Base-by-base conservation (phyloP, 116 monocot genomes). In the Posidonia oceanica region DNA sequence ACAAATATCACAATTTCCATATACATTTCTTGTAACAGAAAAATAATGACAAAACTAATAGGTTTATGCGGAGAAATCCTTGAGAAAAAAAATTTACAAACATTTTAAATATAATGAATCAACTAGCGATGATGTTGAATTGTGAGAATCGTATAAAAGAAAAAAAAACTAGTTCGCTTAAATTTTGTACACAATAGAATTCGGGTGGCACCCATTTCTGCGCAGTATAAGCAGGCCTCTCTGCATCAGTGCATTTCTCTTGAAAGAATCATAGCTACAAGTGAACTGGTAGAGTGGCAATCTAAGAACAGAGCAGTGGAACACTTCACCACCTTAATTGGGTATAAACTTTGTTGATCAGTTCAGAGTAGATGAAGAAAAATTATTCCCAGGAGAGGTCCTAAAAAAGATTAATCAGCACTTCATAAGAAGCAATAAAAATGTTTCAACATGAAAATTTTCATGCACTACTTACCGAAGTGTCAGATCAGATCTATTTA, bases 331-430 rank as follows among this genome's bases (percentile, higher is more conserved):
- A n/a, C 29, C 4, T n/a, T 23, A 1, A 13, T 3, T 63, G 14
- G n/a, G 14, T 56, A 56, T 56, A 63, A 23, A 37, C 23, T 36
- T 36, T 20, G 29, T 23, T 8, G 23, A 48, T 44, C 15, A 42
- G 57, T n/a, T 71, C 53, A 59, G 39, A 20, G 73, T 48, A 37
- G 68, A 2, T 51, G 72, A 36, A n/a, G 64, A 58, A 11, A 80
- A 71, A 62, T 64, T 66, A 75, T 84, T 83, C 63, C 84, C 84
- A 75, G 80, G 79, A 14, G 18, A 68, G 16, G 76, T 36, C 76
- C 84, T 84, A 62, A 57, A 39, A 70, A 57, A 11, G 59, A 64
- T 14, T 4, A 5, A 70, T 12, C 36, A 63, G 15, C 15, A 38
- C 12, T 63, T 63, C 14, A 37, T 14, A 63, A 29, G 38, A 29